phyloP scores from a whole-genome alignment of 208 protist genomes.

The Leptomonas seymouri region DNA sequence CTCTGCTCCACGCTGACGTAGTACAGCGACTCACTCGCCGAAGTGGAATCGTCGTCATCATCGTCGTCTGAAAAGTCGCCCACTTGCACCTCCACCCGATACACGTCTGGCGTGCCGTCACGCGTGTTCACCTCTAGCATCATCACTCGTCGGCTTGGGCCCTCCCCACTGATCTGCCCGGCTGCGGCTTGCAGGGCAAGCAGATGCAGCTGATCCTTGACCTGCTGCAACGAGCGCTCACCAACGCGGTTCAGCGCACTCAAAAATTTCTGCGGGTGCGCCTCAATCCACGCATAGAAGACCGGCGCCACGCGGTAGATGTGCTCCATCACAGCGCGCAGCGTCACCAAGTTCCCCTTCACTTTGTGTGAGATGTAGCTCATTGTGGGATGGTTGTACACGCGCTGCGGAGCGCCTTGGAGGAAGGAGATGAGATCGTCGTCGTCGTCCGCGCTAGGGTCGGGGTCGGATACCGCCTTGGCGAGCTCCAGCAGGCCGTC shows the following conservation, averaged over 20 bases:
- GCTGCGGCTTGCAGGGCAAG: constrained; percentile 33
- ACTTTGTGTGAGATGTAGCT: constrained; percentile 57
- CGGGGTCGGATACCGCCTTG: constrained; percentile 8
- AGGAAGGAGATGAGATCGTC: constrained; percentile 28
- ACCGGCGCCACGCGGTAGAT: constrained; percentile 43
- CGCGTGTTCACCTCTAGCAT: constrained; percentile 36
- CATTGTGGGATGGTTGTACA: constrained; percentile 64
- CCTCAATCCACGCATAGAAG: constrained; percentile 62
- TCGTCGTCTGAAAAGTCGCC: constrained; percentile 26
- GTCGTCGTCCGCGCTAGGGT: constrained; percentile 7
- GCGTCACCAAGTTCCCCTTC: constrained; percentile 36
- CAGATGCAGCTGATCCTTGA: constrained; percentile 31
- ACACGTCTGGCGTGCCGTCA: constrained; percentile 27
- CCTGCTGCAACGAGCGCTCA: constrained; percentile 30
- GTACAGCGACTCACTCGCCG: neutral
- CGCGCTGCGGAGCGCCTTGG: constrained; percentile 23
- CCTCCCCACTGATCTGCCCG: constrained; percentile 31
- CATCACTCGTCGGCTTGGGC: constrained; percentile 30
- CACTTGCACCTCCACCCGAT: constrained; percentile 35
- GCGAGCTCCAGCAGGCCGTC: constrained; percentile 37
- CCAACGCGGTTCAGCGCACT: constrained; percentile 25
- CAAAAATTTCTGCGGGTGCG: constrained; percentile 52
- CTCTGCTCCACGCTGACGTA: neutral
- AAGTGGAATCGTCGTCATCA: constrained; percentile 11
- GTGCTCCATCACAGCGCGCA: constrained; percentile 50